These are phyloP conservation scores for Solanum corneliomulleri DNA, from an alignment of 257 asterid species.

Conservation along the genomic window DNA sequence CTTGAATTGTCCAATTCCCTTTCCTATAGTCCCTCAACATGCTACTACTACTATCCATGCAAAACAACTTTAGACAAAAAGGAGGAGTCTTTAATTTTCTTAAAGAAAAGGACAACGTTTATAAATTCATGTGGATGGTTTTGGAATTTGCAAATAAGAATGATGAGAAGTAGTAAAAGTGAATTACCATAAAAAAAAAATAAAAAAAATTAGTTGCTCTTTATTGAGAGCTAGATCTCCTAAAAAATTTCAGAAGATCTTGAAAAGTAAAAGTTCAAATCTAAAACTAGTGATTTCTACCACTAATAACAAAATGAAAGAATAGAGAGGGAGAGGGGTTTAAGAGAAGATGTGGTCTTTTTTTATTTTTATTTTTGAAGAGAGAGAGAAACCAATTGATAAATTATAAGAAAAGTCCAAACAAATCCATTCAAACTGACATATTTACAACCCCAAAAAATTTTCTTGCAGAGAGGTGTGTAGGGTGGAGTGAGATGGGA, in stretches of 20 bases:
- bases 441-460: constrained; percentile 15
- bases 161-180: background rate
- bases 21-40: constrained; percentile 64
- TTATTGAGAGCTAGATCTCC: background rate
- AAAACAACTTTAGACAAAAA: background rate
- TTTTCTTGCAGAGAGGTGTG: constrained; percentile 1
- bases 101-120: background rate
- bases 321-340: background rate
- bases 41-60: constrained; percentile 26
- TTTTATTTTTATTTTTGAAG: background rate
- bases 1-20: constrained; percentile 90
- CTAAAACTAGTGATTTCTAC: constrained; percentile 18
- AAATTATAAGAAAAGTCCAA: constrained; percentile 14
- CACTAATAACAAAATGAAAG: constrained; percentile 4
- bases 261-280: constrained; percentile 12
- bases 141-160: background rate
- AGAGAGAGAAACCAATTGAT: background rate
- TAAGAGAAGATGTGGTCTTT: background rate
- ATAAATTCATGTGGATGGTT: background rate
- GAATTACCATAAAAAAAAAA: background rate
- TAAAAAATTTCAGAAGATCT: constrained; percentile 1
- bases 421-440: constrained; percentile 33
- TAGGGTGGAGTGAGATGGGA: background rate
- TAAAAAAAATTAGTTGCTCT: background rate
- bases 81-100: background rate